Conservation (phyloP, 306 rosid genomes). For the Glycine latifolia region DNA sequence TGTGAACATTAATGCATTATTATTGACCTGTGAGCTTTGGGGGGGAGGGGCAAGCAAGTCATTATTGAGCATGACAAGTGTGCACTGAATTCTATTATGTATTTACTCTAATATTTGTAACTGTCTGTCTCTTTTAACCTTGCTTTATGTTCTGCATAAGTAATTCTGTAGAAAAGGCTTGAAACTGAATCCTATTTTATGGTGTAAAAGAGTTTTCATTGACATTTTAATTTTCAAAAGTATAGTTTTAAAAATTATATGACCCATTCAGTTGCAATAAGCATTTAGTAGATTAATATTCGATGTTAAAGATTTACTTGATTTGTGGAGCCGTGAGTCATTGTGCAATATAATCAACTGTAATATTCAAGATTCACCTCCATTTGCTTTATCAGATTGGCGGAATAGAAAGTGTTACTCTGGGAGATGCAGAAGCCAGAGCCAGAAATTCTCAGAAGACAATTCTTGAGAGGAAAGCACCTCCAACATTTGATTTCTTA, state of each 20-base stretch:
- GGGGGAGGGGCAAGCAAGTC: not conserved
- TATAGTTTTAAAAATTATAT: conserved; percentile 21
- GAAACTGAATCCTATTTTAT: conserved; percentile 32
- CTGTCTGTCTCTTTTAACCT: not conserved
- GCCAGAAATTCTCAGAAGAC: conserved; percentile 70
- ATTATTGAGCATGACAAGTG: conserved; percentile 8
- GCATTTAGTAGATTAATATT: not conserved
- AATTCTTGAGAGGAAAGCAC: conserved; percentile 75
- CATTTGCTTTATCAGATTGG: conserved; percentile 60
- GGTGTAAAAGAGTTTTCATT: conserved; percentile 2
- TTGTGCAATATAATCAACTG: conserved; percentile 17
- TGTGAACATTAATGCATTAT: conserved; percentile 6
- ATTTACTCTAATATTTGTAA: not conserved
- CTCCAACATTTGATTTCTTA: conserved; percentile 75
- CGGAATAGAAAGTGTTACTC: conserved; percentile 66
- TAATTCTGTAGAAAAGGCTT: conserved; percentile 4
- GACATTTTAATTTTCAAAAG: conserved; percentile 8
- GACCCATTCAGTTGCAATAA: not conserved
- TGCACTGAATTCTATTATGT: not conserved
- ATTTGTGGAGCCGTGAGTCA: conserved; percentile 26
- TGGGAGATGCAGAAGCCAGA: conserved; percentile 72
- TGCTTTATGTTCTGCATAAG: not conserved
- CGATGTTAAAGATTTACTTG: conserved; percentile 29
- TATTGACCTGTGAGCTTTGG: not conserved
- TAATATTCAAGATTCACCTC: conserved; percentile 39